Evolutionary conservation across 1,139 yeast genomes (phyloP).

Genomic region (Sugiyamaella xylanicola): DNA sequence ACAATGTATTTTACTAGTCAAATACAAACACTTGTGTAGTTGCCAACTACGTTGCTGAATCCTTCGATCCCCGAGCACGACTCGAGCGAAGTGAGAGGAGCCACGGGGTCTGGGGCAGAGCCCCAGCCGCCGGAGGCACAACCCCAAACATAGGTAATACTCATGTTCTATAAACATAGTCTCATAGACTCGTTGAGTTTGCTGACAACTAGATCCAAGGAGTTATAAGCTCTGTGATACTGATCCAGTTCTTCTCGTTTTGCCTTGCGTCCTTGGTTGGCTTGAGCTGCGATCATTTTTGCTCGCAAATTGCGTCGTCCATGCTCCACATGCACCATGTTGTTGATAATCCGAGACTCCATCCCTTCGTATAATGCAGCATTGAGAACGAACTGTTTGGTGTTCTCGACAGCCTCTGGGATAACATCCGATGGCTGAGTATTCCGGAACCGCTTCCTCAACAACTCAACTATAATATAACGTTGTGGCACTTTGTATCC

Average conservation of each 20-base stretch:
- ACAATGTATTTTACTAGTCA: no score
- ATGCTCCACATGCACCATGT: slow-evolving; percentile 26
- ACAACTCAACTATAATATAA: slow-evolving; percentile 18
- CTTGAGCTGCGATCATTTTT: slow-evolving; percentile 15
- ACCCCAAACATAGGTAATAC: not conserved
- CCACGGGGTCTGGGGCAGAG: not conserved
- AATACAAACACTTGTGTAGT: no score
- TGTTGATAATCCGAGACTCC: slow-evolving; percentile 26
- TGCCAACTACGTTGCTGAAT: no score
- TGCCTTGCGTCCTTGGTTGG: not conserved
- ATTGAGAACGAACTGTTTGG: slow-evolving; percentile 25
- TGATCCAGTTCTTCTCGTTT: slow-evolving; percentile 2
- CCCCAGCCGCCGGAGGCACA: not conserved
- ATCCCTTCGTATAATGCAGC: slow-evolving; percentile 31
- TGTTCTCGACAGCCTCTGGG: slow-evolving; percentile 23
- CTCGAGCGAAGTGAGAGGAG: not conserved
- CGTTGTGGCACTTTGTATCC: slow-evolving; percentile 23
- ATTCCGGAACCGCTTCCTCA: slow-evolving; percentile 21
- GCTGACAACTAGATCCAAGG: slow-evolving; percentile 21
- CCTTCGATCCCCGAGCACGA: not conserved
- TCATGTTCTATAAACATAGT: slow-evolving; percentile 20
- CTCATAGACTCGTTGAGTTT: slow-evolving; percentile 24
- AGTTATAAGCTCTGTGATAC: slow-evolving; percentile 14
- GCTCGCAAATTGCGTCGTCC: slow-evolving; percentile 17
- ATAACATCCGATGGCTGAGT: slow-evolving; percentile 1